Base-by-base conservation (phyloP, 306 rosid species). In the Glycine latifolia region DNA sequence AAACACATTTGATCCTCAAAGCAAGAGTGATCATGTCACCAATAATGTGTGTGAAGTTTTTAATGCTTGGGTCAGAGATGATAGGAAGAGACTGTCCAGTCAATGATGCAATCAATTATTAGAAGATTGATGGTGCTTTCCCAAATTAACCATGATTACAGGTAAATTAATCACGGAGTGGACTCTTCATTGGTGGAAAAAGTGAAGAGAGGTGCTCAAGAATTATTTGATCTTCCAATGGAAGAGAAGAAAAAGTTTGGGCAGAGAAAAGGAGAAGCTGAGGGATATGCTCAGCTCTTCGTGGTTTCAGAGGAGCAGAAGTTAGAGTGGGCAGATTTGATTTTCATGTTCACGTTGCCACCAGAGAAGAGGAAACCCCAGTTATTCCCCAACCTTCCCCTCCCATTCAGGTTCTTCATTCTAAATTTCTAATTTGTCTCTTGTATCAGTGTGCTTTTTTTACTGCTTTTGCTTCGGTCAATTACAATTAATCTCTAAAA, bases 281-380 rank as follows among this genome's bases (percentile, higher is more conserved):
- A 90, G 67, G 89, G 89, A 9, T 90, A 82, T 80, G 91, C 91
- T 8, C 91, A 90, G n/a, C 9, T 6, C 37, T 88, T 85, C 72
- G 77, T 88, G 16, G 16, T 87, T 2, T 90, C 87, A 5, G 86
- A 88, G 46, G 86, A 84, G 26, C 92, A 85, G 67, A 88, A 90
- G 81, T 82, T 88, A 56, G 83, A 86, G 10, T 90, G 90, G 94
- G 85, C 73, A 43, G 89, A 90, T 85, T 0, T 67, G 3, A 83
- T 88, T 49, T 67, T 0, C 39, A 0, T 85, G 17, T 1, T 41
- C 17, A 77, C 86, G 10, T 59, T 84, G 4, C 89, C 92, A 13
- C 13, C 59, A 1, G 68, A 78, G 11, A 3, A 58, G 12, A 91
- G 92, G 77, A 87, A 78, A 74, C 90, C 86, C n/a, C 87, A 86